Percentiles rank a stretch among this genome's conserved stretches.
Conservation (phyloP, 2,329 filamentous ascomycete genomes). For the Hypoxylon sp. region DNA sequence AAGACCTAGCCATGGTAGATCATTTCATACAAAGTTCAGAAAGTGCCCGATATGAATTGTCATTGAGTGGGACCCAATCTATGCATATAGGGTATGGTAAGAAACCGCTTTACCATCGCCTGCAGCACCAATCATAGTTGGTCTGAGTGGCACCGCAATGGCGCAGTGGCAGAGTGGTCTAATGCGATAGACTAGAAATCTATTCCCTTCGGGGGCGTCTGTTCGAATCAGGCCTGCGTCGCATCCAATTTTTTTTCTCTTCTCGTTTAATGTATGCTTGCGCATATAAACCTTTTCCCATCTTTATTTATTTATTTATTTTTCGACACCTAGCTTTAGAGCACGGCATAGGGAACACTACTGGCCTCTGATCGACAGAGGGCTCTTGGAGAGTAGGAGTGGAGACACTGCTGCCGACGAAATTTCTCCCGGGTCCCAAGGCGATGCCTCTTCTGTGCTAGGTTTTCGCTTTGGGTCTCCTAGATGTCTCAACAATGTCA, state of each 20-base stretch:
- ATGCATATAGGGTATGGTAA: not conserved
- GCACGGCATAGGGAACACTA: too few species aligned
- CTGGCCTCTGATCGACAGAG: too few species aligned
- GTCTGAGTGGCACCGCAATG: not conserved
- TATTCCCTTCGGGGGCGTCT: conserved; percentile 23
- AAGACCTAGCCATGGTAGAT: too few species aligned
- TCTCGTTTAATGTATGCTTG: too few species aligned
- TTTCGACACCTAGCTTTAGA: too few species aligned
- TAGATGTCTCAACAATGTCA: too few species aligned
- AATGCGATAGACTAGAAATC: conserved; percentile 25
- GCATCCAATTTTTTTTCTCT: not conserved
- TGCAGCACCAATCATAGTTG: not conserved
- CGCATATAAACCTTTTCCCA: not conserved
- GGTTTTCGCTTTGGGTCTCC: too few species aligned
- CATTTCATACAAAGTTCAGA: too few species aligned
- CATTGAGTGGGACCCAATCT: not conserved
- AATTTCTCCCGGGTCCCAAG: too few species aligned
- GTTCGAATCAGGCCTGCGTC: conserved; percentile 28
- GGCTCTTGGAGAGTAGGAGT: too few species aligned
- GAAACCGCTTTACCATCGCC: not conserved
- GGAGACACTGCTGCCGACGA: too few species aligned
- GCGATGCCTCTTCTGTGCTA: too few species aligned
- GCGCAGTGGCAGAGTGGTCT: conserved; percentile 27
- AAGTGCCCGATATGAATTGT: not conserved
- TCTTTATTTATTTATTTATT: not conserved